Base-by-base conservation (phyloP, 2,329 filamentous ascomycete genomes). In the Tolypocladium nubicola region DNA sequence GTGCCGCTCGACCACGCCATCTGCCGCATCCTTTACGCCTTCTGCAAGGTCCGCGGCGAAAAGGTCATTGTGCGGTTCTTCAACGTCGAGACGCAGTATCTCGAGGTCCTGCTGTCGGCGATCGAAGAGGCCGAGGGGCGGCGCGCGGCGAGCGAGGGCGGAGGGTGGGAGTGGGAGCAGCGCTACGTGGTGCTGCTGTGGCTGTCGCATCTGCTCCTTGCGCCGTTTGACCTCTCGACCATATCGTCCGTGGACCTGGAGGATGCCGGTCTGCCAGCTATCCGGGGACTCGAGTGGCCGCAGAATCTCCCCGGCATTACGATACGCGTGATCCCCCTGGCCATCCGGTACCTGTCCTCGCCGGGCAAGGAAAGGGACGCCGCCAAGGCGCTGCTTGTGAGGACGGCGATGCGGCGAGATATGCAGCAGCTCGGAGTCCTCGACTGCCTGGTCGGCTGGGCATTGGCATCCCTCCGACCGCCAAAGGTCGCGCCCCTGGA, bases 21-120 rank as follows among this genome's bases (percentile, higher is more conserved):
- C 57, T 90, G 87, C 69, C 83, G 81, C 60, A 77, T 97, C 2
- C 72, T 99, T 40, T 97, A 97, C 69, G 87, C 87, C 0, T 87
- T 99, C 60, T 97, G 91, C 79, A 99, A 99, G 73, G 87, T 97
- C 54, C 84, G 94, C 56, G 93, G 94, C 30, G 86, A 94, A 68
- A 97, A 97, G 71, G 87, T 99, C 55, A 87, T 99, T 64, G 85
- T 91, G 55, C 84, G 90, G 47, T 97, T 97, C 67, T 77, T 99
- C 62, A 93, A 89, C 68, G 96, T 94, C 62, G 94, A 97, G 70
- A 87, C 91, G 1, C 87, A 82, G 66, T 87, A 92, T 66, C 81
- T 99, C 16, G 92, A 96, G 68, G 80, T 87, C 1, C 79, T 99
- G 60, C 78, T 97, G 10, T 79, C 80, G 1, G 86, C 87, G 19